Evolutionary conservation across 2,329 filamentous ascomycete species (phyloP), one percentile per base, ranked within the genome.

Genomic region (Elsinoe fawcettii): DNA sequence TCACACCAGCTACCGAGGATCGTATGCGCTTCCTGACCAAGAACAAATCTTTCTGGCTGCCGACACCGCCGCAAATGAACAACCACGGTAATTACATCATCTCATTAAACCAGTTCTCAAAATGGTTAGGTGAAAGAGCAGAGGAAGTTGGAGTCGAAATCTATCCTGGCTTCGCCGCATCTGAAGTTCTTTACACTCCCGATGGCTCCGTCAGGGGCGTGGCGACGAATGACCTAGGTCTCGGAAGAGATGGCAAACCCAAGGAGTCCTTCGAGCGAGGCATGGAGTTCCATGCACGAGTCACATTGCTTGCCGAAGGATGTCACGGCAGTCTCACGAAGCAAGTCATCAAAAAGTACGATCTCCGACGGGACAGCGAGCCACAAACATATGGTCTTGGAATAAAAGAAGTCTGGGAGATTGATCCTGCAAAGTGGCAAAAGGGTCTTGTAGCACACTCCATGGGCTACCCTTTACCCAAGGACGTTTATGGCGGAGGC

Each of bases 31-130:
- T 96, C 73, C 80, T 99, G 60, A 97, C 92, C 47, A 87, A 91
- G 75, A 87, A 79, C 56, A 77, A 78, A 60, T 77, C 90, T 0
- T 83, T 95, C 58, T 89, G 90, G 5, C 77, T 97, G 55, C 93
- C 92, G 1, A 84, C 86, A 11, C 93, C 93, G 44, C 93, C 93
- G 30, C 93, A 97, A 75, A 99, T 99, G 93, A 84, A 91, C 77
- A 99, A 99, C 71, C 83, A 95, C 67, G 93, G 93, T 64, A 99
- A 99, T 74, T 97, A 95, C 72, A 99, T 99, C 64, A 84, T 99
- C 67, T 95, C 89, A 68, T 75, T 99, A 66, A 97, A 95, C 72
- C 89, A 97, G 72, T 86, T 99, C 67, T 87, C 88, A 58, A 95
- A 92, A 73, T 99, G 93, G 93, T 79, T 99, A 2, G 91, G 89